phyloP scores from a whole-genome alignment of 2,329 filamentous ascomycete genomes.

The Colletotrichum sp. region DNA sequence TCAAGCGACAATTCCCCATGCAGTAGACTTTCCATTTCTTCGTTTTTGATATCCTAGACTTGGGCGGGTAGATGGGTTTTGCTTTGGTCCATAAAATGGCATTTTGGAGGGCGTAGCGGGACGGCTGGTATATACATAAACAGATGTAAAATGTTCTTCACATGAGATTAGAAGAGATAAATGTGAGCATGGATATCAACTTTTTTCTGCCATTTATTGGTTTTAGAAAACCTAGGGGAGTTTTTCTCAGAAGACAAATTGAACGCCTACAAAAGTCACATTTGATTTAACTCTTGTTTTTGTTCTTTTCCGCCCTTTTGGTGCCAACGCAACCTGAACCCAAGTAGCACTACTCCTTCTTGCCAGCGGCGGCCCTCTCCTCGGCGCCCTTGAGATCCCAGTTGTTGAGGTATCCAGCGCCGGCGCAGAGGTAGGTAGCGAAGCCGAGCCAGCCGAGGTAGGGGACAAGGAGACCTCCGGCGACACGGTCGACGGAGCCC shows the following conservation, averaged over 20 bases:
- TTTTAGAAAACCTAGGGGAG: background rate
- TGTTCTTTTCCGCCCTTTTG: background rate
- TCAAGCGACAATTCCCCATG: slow-evolving; percentile 72
- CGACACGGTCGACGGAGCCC: slow-evolving; percentile 73
- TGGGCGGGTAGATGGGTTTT: background rate
- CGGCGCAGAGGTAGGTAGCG: slow-evolving; percentile 82
- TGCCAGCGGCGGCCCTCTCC: slow-evolving; percentile 25
- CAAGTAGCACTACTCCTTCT: slow-evolving; percentile 23
- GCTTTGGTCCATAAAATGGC: background rate
- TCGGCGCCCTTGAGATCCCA: slow-evolving; percentile 58
- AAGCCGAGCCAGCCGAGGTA: slow-evolving; percentile 89
- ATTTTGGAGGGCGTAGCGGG: slow-evolving; percentile 12
- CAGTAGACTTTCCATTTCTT: slow-evolving; percentile 30
- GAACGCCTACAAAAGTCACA: background rate
- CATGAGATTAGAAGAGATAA: background rate
- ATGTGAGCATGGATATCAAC: background rate
- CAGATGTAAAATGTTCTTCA: background rate
- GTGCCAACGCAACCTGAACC: background rate
- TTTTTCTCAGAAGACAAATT: background rate
- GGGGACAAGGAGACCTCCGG: slow-evolving; percentile 77
- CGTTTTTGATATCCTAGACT: slow-evolving; percentile 20
- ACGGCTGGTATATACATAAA: background rate
- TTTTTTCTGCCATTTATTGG: background rate
- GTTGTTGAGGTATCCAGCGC: slow-evolving; percentile 70
- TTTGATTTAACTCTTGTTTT: background rate